Evolutionary conservation across 345 rosid genomes (phyloP).

Genomic region (Syzygium aqueum): DNA sequence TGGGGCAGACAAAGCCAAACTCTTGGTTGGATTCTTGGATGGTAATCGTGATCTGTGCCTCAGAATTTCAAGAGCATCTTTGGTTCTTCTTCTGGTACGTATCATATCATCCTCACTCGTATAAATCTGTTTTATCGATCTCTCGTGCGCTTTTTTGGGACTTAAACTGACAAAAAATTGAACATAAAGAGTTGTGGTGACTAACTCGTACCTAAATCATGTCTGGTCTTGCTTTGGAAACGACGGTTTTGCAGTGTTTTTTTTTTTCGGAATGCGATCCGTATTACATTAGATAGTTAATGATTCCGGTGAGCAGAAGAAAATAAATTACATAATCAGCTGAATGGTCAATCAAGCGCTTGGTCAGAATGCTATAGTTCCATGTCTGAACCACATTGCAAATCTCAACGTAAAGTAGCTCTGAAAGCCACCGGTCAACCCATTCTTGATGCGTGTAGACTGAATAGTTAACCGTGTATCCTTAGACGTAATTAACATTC

Average conservation of each 20-base stretch:
- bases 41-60: fast-evolving
- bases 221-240: background rate
- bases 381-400: background rate
- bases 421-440: too few species aligned
- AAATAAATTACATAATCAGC: background rate
- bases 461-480: too few species aligned
- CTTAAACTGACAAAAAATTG: too few species aligned
- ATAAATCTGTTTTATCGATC: background rate
- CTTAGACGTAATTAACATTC: too few species aligned
- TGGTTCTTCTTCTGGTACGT: background rate
- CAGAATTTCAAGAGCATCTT: background rate
- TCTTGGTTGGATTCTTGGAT: fast-evolving
- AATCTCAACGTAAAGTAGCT: background rate
- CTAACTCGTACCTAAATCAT: background rate
- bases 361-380: background rate
- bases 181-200: too few species aligned
- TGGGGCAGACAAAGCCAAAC: background rate
- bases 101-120: background rate
- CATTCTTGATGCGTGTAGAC: too few species aligned
- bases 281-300: background rate
- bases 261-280: background rate
- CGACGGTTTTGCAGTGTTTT: background rate
- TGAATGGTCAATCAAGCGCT: background rate
- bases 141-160: background rate
- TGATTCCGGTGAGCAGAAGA: background rate